phyloP scores from a whole-genome alignment of 345 rosid species.

The Salix brachista region DNA sequence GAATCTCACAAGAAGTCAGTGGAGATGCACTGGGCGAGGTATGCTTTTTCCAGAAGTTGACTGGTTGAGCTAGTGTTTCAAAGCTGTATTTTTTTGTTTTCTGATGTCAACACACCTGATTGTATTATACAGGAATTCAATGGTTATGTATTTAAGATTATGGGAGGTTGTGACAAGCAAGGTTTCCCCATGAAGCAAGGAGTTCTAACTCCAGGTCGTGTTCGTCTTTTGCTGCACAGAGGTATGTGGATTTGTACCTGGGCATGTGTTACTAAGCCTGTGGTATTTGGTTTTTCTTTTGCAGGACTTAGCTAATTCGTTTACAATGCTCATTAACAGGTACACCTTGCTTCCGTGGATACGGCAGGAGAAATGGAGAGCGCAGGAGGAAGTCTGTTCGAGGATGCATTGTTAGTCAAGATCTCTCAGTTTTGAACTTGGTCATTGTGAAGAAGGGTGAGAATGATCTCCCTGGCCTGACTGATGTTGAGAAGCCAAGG shows the following conservation, averaged over 20 bases:
- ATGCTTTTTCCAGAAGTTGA: background rate
- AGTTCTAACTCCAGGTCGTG: conserved; percentile 88
- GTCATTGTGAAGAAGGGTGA: conserved; percentile 83
- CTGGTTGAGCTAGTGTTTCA: background rate
- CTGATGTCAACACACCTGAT: background rate
- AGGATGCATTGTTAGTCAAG: conserved; percentile 80
- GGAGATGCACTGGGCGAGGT: conserved; percentile 82
- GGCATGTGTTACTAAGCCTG: background rate
- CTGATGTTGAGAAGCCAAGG: conserved; percentile 68
- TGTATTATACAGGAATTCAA: conserved; percentile 59
- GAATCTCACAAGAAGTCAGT: conserved; percentile 76
- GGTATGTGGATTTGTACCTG: conserved; percentile 30
- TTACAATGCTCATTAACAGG: conserved; percentile 32
- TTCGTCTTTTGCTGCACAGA: conserved; percentile 75
- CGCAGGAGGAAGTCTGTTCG: conserved; percentile 90
- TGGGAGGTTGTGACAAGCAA: conserved; percentile 96
- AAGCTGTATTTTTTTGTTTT: background rate
- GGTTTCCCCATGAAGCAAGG: conserved; percentile 97
- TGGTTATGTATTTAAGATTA: conserved; percentile 83
- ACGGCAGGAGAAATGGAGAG: conserved; percentile 71
- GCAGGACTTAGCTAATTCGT: background rate
- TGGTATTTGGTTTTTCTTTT: background rate
- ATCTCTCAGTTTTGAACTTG: conserved; percentile 75
- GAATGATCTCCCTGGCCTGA: conserved; percentile 71
- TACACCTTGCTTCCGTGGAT: conserved; percentile 79